These are phyloP conservation scores for Physcomitrellopsis africana DNA, from an alignment of 225 moss, liverwort and hornwort species.

Conservation along the genomic window DNA sequence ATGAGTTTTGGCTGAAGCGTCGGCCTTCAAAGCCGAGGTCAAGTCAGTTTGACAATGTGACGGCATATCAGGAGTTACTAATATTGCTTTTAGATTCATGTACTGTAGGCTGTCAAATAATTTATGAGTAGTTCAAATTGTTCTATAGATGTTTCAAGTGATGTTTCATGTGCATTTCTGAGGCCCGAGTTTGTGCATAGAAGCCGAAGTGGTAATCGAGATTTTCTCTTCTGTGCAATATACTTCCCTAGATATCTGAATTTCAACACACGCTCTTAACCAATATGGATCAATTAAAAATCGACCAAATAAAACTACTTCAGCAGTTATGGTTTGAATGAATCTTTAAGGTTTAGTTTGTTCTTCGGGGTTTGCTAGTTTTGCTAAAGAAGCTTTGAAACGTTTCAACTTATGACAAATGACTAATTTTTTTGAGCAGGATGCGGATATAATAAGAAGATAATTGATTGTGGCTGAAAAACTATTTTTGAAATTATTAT, in stretches of 20 bases:
- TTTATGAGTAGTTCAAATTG: slow-evolving; percentile 31
- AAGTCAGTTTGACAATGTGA: slow-evolving; percentile 14
- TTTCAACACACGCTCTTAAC: neutral
- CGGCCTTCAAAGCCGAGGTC: slow-evolving; percentile 13
- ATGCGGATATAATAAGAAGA: too few relatives aligned
- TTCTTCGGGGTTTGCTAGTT: too few relatives aligned
- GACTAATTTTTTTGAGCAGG: too few relatives aligned
- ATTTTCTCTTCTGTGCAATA: neutral
- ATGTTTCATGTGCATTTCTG: slow-evolving; percentile 33
- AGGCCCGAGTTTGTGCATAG: slow-evolving; percentile 11
- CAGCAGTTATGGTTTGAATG: too few relatives aligned
- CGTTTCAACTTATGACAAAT: too few relatives aligned
- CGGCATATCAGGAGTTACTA: slow-evolving; percentile 22
- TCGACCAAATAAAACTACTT: too few relatives aligned
- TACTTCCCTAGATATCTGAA: neutral
- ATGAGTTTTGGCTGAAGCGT: slow-evolving; percentile 18
- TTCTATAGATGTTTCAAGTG: slow-evolving; percentile 33
- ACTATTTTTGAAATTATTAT: too few relatives aligned
- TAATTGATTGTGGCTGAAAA: too few relatives aligned
- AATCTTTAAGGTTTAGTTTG: too few relatives aligned
- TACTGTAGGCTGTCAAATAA: slow-evolving; percentile 20
- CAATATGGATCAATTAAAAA: too few relatives aligned
- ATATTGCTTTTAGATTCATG: slow-evolving; percentile 27
- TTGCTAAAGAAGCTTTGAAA: too few relatives aligned
- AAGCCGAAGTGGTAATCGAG: slow-evolving; percentile 5